phyloP scores from a whole-genome alignment of 805 yeast species.

The Lachancea thermotolerans region DNA sequence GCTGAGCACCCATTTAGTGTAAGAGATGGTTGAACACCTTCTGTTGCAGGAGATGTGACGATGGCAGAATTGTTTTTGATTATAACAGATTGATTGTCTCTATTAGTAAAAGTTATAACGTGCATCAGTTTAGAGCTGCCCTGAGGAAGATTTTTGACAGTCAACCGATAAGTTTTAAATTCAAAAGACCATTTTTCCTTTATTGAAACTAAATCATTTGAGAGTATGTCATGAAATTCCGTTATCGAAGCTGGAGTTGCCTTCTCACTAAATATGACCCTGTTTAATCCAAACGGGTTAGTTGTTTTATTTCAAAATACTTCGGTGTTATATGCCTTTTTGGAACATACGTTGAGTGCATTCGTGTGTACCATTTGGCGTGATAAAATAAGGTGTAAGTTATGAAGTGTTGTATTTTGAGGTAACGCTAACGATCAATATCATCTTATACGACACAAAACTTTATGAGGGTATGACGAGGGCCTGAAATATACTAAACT shows the following conservation, averaged over 20 bases:
- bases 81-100: slow-evolving; percentile 18
- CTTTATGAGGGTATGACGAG: too few relatives aligned
- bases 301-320: not conserved
- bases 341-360: slow-evolving; percentile 7
- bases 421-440: too few relatives aligned
- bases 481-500: too few relatives aligned
- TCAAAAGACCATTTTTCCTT: slow-evolving; percentile 29
- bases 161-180: slow-evolving; percentile 24
- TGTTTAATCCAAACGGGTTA: slow-evolving; percentile 23
- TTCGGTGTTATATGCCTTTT: not conserved
- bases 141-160: slow-evolving; percentile 17
- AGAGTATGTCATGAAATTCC: slow-evolving; percentile 26
- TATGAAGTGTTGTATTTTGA: too few relatives aligned
- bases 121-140: slow-evolving; percentile 24
- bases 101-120: slow-evolving; percentile 23
- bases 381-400: too few relatives aligned
- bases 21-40: slow-evolving; percentile 12
- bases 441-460: too few relatives aligned
- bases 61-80: slow-evolving; percentile 23
- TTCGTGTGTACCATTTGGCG: not conserved
- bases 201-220: slow-evolving; percentile 19
- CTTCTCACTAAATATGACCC: slow-evolving; percentile 28
- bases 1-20: slow-evolving; percentile 20
- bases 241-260: slow-evolving; percentile 29
- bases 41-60: slow-evolving; percentile 15